These are phyloP conservation scores for Aspergillus costaricaensis DNA, from an alignment of 2,329 filamentous ascomycete genomes.

Conservation along the genomic window DNA sequence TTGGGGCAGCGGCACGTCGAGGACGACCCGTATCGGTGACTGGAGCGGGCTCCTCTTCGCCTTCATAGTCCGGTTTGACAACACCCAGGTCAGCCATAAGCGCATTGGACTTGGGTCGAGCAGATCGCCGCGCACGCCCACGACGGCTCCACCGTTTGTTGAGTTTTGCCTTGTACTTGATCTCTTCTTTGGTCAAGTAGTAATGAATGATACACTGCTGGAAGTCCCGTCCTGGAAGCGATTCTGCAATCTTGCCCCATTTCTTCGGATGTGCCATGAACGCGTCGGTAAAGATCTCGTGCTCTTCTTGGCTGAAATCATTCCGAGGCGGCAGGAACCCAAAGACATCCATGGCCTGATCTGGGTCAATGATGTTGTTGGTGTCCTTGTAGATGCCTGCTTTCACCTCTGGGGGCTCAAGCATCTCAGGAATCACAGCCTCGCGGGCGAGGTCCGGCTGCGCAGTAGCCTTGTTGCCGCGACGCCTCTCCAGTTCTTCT, in stretches of 20 bases:
- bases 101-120: conserved; percentile 50
- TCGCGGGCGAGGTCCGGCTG: conserved; percentile 49
- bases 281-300: conserved; percentile 48
- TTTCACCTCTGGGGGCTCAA: conserved; percentile 43
- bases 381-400: conserved; percentile 49
- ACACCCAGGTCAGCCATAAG: conserved; percentile 51
- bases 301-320: conserved; percentile 51
- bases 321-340: conserved; percentile 49
- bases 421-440: conserved; percentile 52
- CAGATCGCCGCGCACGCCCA: conserved; percentile 40
- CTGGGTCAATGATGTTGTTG: conserved; percentile 45
- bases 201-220: conserved; percentile 54
- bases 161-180: conserved; percentile 53
- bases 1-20: conserved; percentile 52
- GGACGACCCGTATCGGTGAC: conserved; percentile 55
- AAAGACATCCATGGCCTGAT: conserved; percentile 46
- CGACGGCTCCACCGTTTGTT: conserved; percentile 49
- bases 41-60: conserved; percentile 46
- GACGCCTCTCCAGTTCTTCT: conserved; percentile 49
- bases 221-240: conserved; percentile 48
- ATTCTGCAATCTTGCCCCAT: conserved; percentile 54
- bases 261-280: conserved; percentile 53
- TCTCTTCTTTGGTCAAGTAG: conserved; percentile 53
- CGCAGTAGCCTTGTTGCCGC: conserved; percentile 46
- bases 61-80: conserved; percentile 46